These are phyloP conservation scores for Filosporella fistucella DNA, from an alignment of 495 filamentous ascomycete genomes.

Conservation along the genomic window DNA sequence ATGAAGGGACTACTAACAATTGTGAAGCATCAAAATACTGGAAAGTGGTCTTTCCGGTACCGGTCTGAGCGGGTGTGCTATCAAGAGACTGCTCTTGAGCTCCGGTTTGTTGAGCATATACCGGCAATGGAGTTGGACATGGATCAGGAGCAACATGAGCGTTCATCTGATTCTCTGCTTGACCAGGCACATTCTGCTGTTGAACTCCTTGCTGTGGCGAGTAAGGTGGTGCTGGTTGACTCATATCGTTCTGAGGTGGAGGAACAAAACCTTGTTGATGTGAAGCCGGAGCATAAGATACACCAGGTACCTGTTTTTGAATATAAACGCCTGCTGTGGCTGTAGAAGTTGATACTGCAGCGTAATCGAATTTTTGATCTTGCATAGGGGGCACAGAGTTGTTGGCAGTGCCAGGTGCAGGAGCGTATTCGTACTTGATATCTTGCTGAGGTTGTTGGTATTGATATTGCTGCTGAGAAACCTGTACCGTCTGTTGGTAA, in stretches of 20 bases:
- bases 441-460: neutral
- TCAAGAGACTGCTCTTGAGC: too few species aligned
- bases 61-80: too few species aligned
- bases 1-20: too few species aligned
- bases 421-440: slow-evolving; percentile 5
- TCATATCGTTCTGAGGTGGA: neutral
- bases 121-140: neutral
- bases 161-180: neutral
- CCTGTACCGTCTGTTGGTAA: too few species aligned
- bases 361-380: neutral
- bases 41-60: too few species aligned
- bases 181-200: too few species aligned
- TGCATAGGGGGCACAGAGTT: neutral
- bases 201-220: too few species aligned
- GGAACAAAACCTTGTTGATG: too few species aligned
- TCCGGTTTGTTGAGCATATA: too few species aligned
- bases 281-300: neutral
- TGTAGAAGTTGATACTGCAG: neutral
- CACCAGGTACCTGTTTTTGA: too few species aligned
- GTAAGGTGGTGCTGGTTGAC: too few species aligned
- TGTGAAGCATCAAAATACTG: too few species aligned
- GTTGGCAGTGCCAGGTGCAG: neutral
- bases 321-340: neutral
- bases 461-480: slow-evolving; percentile 1
- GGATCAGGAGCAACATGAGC: neutral